These are phyloP conservation scores for Plasmodium vivax DNA, from an alignment of 169 alveolate genomes.

Conservation along the genomic window DNA sequence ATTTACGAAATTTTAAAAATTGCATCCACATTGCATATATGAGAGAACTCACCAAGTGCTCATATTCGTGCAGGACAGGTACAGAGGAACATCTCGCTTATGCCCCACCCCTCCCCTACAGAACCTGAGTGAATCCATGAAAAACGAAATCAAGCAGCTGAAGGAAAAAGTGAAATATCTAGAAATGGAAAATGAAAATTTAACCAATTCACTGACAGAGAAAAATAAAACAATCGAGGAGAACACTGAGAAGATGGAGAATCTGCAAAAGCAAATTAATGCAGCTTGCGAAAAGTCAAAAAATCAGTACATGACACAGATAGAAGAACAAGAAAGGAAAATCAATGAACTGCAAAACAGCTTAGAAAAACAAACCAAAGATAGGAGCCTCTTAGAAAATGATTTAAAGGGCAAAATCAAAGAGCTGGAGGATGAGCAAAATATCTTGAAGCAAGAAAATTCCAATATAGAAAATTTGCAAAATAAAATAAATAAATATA, in stretches of 20 bases:
- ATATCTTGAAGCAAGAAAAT: conserved; percentile 68
- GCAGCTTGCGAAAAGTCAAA: conserved; percentile 46
- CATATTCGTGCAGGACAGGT: neutral
- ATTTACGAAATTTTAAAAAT: neutral
- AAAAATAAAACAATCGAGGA: conserved; percentile 50
- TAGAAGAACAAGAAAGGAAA: conserved; percentile 74
- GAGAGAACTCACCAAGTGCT: neutral
- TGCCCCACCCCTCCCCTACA: neutral
- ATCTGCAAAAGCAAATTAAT: conserved; percentile 55
- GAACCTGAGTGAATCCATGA: conserved; percentile 28
- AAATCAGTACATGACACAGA: conserved; percentile 52
- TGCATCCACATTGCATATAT: neutral
- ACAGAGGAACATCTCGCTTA: neutral
- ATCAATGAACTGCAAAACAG: conserved; percentile 48
- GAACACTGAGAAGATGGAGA: conserved; percentile 26
- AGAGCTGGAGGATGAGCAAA: conserved; percentile 73
- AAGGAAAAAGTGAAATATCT: conserved; percentile 60
- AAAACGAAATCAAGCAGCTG: conserved; percentile 64
- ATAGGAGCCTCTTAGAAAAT: conserved; percentile 27
- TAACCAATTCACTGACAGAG: conserved; percentile 42
- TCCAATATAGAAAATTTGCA: conserved; percentile 44
- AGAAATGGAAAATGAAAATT: conserved; percentile 67
- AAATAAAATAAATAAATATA: conserved; percentile 70
- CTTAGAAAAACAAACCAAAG: conserved; percentile 64
- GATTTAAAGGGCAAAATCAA: conserved; percentile 66